Evolutionary conservation across 345 rosid species (phyloP), one percentile per base, ranked within the genome.

Genomic region (Anastatica hierochuntica): DNA sequence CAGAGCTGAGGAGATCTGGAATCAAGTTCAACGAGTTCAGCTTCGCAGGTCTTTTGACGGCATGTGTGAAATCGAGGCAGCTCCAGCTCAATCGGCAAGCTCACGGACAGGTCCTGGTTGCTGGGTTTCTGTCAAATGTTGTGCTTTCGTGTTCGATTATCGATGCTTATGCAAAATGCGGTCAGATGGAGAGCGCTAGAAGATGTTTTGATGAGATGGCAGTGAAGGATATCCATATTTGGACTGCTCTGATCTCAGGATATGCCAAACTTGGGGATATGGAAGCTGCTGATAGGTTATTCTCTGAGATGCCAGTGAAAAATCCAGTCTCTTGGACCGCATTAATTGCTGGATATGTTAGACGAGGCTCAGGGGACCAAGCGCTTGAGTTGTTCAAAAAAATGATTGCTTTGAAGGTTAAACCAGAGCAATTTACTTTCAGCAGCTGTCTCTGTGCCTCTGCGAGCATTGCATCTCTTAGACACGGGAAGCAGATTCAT

Each of bases 201-300:
- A 69, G 64, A 51, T 41, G 80, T 43, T 88, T 85, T 72, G 79
- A 89, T 60, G 87, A 77, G 71, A 85, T 79, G 77, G 17, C 43
- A 46, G 62, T 66, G 15, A 89, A 56, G 61, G 95, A 83, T 66
- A 55, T 72, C 71, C 77, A 75, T 51, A 65, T 75, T 15, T 79
- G 97, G 97, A 85, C 94, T 5, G 73, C 81, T 37, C 60, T 85
- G 71, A 76, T 89, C 68, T 81, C 92, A 0, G 92, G 97, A 8
- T 78, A 76, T 60, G 85, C 85, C 2, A 73, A 71, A 66, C 46
- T 53, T 21, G 89, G 89, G 23, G 76, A 83, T 59, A 76, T 85
- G 82, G 72, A 73, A 64, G 67, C 72, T 2, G 94, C 95, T 45
- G 53, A 35, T 5, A 69, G 71, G 56, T 42, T 81, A 30, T 89